Conservation (phyloP, 306 rosid species). For the Quercus wislizeni region DNA sequence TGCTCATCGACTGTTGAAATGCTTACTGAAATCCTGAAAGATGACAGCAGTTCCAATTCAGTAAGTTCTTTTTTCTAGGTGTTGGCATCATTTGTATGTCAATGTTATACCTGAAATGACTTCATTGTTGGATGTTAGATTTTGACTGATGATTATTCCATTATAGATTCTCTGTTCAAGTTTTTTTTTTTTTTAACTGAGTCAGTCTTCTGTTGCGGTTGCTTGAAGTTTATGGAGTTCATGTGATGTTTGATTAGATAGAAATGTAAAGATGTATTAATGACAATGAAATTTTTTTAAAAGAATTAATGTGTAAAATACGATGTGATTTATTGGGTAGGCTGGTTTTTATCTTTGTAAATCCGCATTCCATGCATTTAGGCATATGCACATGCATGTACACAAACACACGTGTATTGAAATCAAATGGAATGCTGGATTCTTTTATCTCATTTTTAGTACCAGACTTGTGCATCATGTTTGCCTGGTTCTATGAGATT, state of each 20-base stretch:
- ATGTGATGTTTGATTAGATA: background rate
- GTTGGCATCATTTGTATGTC: background rate
- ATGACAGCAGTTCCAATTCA: conserved; percentile 74
- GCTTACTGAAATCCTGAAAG: conserved; percentile 91
- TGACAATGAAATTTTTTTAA: background rate
- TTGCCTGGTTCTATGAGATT: background rate
- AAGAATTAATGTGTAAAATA: background rate
- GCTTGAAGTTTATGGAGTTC: background rate
- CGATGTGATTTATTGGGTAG: background rate
- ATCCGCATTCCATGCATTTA: background rate
- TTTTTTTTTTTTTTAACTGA: background rate
- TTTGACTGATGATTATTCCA: background rate
- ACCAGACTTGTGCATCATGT: background rate
- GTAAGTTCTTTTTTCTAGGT: conserved; percentile 34
- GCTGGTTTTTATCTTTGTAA: background rate
- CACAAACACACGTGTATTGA: background rate
- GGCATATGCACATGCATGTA: background rate
- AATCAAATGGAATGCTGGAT: background rate
- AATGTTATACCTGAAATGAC: background rate
- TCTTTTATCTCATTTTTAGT: background rate
- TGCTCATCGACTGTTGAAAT: conserved; percentile 86
- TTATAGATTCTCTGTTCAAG: background rate
- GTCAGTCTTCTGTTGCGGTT: background rate
- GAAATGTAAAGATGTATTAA: background rate
- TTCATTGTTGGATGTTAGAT: background rate